phyloP scores from a whole-genome alignment of 257 asterid genomes.

The Buddleja alternifolia region DNA sequence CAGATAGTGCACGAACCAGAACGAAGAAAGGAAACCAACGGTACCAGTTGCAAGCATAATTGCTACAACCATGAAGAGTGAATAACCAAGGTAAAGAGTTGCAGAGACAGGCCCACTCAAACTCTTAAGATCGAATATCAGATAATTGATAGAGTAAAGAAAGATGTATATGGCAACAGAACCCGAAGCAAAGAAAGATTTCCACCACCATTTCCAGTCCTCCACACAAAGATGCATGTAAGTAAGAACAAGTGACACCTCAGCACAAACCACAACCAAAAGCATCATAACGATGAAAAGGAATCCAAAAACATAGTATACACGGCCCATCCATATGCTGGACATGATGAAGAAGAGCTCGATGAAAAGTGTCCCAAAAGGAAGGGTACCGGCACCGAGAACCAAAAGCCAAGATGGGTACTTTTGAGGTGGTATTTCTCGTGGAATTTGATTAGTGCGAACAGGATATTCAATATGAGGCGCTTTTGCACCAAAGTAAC shows the following conservation, averaged over 20 bases:
- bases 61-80: constrained; percentile 78
- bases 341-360: constrained; percentile 94
- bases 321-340: constrained; percentile 92
- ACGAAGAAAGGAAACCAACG: constrained; percentile 78
- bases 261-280: constrained; percentile 81
- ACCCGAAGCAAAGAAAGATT: constrained; percentile 85
- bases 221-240: constrained; percentile 92
- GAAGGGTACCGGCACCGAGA: constrained; percentile 86
- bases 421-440: constrained; percentile 82
- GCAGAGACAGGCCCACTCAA: constrained; percentile 84
- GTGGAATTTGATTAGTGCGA: constrained; percentile 79
- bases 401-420: constrained; percentile 90
- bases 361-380: constrained; percentile 89
- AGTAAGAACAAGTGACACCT: constrained; percentile 81
- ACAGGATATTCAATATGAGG: constrained; percentile 81
- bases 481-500: constrained; percentile 81
- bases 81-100: constrained; percentile 81
- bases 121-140: constrained; percentile 78
- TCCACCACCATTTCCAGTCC: constrained; percentile 98
- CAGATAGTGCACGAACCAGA: constrained; percentile 89
- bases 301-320: constrained; percentile 82
- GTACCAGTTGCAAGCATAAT: constrained; percentile 90
- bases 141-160: constrained; percentile 72
- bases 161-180: constrained; percentile 78
- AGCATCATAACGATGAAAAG: constrained; percentile 70